phyloP scores from a whole-genome alignment of 805 yeast genomes.

The Zygosaccharomyces pseudorouxii region DNA sequence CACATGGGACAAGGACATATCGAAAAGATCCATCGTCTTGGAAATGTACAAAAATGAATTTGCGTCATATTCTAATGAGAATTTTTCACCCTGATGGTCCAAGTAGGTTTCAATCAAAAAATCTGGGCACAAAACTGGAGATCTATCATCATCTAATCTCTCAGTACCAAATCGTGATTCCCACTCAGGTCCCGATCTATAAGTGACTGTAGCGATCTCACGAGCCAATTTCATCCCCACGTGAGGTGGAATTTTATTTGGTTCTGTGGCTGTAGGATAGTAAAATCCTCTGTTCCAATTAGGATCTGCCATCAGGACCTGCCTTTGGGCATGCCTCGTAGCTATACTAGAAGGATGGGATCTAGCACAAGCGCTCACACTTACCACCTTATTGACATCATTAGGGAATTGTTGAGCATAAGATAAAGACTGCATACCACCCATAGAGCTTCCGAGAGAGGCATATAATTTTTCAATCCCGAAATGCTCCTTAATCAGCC shows the following conservation, averaged over 20 bases:
- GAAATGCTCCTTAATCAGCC: conserved; percentile 57
- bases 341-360: conserved; percentile 94
- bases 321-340: conserved; percentile 87
- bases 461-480: conserved; percentile 66
- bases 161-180: conserved; percentile 86
- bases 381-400: conserved; percentile 63
- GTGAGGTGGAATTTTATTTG: conserved; percentile 70
- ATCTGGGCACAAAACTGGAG: conserved; percentile 91
- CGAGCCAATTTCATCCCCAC: conserved; percentile 92
- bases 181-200: conserved; percentile 97
- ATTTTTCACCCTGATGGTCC: conserved; percentile 94
- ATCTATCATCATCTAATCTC: conserved; percentile 69
- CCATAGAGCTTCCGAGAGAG: conserved; percentile 88
- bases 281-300: conserved; percentile 91
- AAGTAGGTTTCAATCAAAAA: conserved; percentile 87
- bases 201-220: conserved; percentile 90
- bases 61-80: conserved; percentile 86
- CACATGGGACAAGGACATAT: conserved; percentile 54
- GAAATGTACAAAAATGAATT: conserved; percentile 82
- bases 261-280: conserved; percentile 45
- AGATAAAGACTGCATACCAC: conserved; percentile 97
- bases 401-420: conserved; percentile 80
- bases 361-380: conserved; percentile 90
- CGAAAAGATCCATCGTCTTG: conserved; percentile 94
- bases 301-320: conserved; percentile 90